phyloP scores from a whole-genome alignment of 1,284 basidiomycete species.

The Cutaneotrichosporon sp. region DNA sequence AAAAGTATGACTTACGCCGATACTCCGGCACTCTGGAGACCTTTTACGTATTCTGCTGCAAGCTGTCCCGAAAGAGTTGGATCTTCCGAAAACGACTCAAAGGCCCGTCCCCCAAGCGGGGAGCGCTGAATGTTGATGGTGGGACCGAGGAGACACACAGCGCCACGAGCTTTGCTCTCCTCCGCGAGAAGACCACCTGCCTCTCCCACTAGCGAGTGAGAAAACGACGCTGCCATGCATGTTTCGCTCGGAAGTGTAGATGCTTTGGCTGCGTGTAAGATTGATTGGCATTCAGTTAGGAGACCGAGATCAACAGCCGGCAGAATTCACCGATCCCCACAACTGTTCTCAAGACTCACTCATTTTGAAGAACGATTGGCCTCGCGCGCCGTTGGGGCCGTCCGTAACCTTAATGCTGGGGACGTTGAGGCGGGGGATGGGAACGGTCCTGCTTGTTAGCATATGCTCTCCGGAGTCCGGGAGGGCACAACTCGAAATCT shows the following conservation, averaged over 20 bases:
- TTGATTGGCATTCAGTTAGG: too few relatives aligned
- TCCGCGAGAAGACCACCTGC: constrained; percentile 60
- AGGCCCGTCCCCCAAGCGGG: constrained; percentile 63
- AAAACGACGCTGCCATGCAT: constrained; percentile 28
- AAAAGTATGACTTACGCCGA: constrained; percentile 44
- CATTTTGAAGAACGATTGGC: constrained; percentile 27
- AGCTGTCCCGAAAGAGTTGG: constrained; percentile 66
- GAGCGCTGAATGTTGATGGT: constrained; percentile 76
- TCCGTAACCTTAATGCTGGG: constrained; percentile 34
- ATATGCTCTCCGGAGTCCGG: too few relatives aligned
- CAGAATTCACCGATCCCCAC: neutral
- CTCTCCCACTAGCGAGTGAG: constrained; percentile 59
- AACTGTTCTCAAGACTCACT: constrained; percentile 23
- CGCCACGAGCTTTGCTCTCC: constrained; percentile 66
- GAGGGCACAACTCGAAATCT: neutral
- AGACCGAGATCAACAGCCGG: constrained; percentile 4
- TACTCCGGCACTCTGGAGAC: constrained; percentile 65
- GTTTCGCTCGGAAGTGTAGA: constrained; percentile 68
- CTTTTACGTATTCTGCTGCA: constrained; percentile 66
- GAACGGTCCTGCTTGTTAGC: neutral
- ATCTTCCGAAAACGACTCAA: constrained; percentile 69
- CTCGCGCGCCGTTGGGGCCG: constrained; percentile 31
- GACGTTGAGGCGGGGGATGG: constrained; percentile 37
- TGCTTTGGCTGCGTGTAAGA: constrained; percentile 43
- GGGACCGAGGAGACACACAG: constrained; percentile 64